Conservation (phyloP, 1,284 basidiomycete species). For the Melampsora americana region DNA sequence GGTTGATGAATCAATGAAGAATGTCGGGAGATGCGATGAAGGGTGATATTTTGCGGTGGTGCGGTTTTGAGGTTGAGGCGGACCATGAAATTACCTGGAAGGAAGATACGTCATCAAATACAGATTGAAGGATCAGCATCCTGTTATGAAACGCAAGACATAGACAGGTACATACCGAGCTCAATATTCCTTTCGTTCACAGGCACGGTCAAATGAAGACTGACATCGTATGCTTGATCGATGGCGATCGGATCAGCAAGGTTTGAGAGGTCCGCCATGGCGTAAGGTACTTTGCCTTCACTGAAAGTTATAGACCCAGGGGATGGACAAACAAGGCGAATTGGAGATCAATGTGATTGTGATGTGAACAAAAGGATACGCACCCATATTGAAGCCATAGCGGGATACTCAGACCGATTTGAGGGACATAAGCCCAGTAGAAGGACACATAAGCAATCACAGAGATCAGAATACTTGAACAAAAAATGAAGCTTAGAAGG, state of each 20-base stretch:
- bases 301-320: conserved; percentile 19
- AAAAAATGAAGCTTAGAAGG: conserved; percentile 24
- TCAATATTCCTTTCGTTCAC: conserved; percentile 37
- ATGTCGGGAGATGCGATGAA: conserved; percentile 31
- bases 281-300: conserved; percentile 29
- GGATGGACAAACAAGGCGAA: not conserved
- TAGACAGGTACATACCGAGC: conserved; percentile 17
- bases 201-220: conserved; percentile 34
- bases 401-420: conserved; percentile 29
- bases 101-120: not conserved
- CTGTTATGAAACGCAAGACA: not conserved
- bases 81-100: conserved; percentile 39
- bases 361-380: conserved; percentile 16
- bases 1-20: conserved; percentile 36
- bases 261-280: conserved; percentile 3
- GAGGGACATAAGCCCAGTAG: conserved; percentile 30
- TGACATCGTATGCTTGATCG: conserved; percentile 40
- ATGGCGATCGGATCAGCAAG: conserved; percentile 21
- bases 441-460: conserved; percentile 36
- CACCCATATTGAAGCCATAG: conserved; percentile 42
- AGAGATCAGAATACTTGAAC: conserved; percentile 22
- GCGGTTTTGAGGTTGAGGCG: conserved; percentile 9
- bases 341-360: not conserved
- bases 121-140: not conserved
- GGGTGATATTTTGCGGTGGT: conserved; percentile 25